Conservation (phyloP, 164 flowering plant species). For the Tetrastigma voinierianum region DNA sequence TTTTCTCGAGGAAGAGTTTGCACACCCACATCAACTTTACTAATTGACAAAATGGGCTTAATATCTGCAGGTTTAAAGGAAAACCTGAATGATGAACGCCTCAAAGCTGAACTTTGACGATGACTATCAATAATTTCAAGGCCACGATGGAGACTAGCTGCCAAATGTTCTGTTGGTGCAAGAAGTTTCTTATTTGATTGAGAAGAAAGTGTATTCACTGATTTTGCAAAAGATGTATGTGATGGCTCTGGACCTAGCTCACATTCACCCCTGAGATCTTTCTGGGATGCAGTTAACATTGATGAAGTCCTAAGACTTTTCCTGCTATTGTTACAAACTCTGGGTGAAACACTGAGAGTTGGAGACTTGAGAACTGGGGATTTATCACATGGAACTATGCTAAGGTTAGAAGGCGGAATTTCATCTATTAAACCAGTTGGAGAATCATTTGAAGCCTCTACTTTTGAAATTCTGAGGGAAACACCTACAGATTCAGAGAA, state of each 20-base stretch:
- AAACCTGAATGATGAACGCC: slow-evolving; percentile 76
- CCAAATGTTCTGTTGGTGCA: slow-evolving; percentile 60
- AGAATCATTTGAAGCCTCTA: slow-evolving; percentile 18
- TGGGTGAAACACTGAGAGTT: slow-evolving; percentile 69
- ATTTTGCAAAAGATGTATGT: slow-evolving; percentile 34
- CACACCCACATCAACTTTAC: slow-evolving; percentile 76
- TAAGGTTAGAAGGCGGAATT: slow-evolving; percentile 33
- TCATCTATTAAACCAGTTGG: slow-evolving; percentile 17
- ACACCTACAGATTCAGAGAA: slow-evolving; percentile 12
- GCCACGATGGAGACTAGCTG: slow-evolving; percentile 88
- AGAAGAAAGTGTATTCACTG: slow-evolving; percentile 31
- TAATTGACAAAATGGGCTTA: slow-evolving; percentile 38
- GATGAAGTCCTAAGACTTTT: slow-evolving; percentile 76
- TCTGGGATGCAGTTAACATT: slow-evolving; percentile 58
- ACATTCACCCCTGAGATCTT: slow-evolving; percentile 22
- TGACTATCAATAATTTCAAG: slow-evolving; percentile 69
- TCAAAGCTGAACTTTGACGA: slow-evolving; percentile 52
- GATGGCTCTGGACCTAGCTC: slow-evolving; percentile 22
- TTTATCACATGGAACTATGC: slow-evolving; percentile 36
- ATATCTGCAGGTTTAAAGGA: slow-evolving; percentile 56
- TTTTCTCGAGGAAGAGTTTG: slow-evolving; percentile 53
- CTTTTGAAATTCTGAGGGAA: slow-evolving; percentile 14
- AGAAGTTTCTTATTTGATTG: slow-evolving; percentile 24
- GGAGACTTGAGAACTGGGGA: slow-evolving; percentile 69
- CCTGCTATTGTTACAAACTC: slow-evolving; percentile 45